Evolutionary conservation across 2,329 filamentous ascomycete genomes (phyloP).

Genomic region (Fusarium sp.): DNA sequence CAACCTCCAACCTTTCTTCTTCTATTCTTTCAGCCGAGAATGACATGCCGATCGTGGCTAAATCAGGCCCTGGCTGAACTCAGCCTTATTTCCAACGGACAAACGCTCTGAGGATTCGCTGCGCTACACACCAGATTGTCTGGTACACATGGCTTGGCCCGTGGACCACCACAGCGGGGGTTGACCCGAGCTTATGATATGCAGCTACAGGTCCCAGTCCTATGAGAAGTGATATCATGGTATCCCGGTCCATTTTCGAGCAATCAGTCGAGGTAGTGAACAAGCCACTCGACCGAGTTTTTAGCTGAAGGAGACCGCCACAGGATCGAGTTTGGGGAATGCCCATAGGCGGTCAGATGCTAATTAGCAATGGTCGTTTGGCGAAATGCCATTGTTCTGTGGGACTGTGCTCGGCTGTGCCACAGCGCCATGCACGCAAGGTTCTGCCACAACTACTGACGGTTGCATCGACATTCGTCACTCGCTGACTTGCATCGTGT

Average conservation of each 20-base stretch:
- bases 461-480: constrained; percentile 23
- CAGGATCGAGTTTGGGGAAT: constrained; percentile 34
- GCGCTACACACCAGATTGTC: background rate
- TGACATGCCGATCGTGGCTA: constrained; percentile 35
- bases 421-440: constrained; percentile 13
- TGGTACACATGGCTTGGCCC: background rate
- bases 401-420: constrained; percentile 8
- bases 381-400: constrained; percentile 33
- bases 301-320: constrained; percentile 3
- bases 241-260: background rate
- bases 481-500: constrained; percentile 13
- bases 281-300: constrained; percentile 28
- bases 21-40: constrained; percentile 34
- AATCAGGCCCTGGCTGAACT: constrained; percentile 16
- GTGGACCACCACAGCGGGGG: background rate
- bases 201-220: background rate
- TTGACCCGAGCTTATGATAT: constrained; percentile 8
- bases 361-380: constrained; percentile 39
- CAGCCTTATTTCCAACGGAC: constrained; percentile 34
- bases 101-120: constrained; percentile 2
- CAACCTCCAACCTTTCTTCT: constrained; percentile 18
- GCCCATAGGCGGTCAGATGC: constrained; percentile 35
- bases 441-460: constrained; percentile 2
- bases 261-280: constrained; percentile 1
- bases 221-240: background rate